Percentiles rank a stretch among this genome's conserved stretches.
Conservation (phyloP, 768 basidiomycete genomes). For the Chalciporus pseudorubinellus region DNA sequence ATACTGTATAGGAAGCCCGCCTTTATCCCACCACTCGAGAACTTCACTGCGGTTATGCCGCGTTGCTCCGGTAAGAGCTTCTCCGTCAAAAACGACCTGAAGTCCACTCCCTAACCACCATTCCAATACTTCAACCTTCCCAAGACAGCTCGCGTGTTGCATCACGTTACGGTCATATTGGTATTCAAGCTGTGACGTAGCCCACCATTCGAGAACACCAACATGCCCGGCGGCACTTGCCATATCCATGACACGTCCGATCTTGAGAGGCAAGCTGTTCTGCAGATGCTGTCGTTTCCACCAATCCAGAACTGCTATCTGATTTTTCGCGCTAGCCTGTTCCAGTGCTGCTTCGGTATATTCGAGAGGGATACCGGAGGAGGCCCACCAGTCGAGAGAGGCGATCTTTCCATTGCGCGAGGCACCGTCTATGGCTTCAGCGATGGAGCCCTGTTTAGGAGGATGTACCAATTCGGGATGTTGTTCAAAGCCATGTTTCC, state of each 20-base stretch:
- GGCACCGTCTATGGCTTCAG: slow-evolving; percentile 75
- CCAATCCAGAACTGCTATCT: slow-evolving; percentile 77
- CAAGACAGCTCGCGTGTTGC: slow-evolving; percentile 75
- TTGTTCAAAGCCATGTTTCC: slow-evolving; percentile 62
- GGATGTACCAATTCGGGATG: slow-evolving; percentile 58
- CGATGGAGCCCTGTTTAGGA: slow-evolving; percentile 52
- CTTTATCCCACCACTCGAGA: slow-evolving; percentile 86
- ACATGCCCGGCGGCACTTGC: slow-evolving; percentile 78
- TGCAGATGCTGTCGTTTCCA: slow-evolving; percentile 63
- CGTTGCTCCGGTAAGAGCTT: slow-evolving; percentile 77
- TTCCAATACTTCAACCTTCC: slow-evolving; percentile 73
- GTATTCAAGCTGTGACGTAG: slow-evolving; percentile 68
- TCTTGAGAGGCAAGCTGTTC: slow-evolving; percentile 61
- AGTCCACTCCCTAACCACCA: slow-evolving; percentile 84
- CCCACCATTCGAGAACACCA: slow-evolving; percentile 83
- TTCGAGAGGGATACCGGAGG: slow-evolving; percentile 61
- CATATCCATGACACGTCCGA: slow-evolving; percentile 83
- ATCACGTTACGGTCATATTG: slow-evolving; percentile 78
- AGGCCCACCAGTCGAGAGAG: slow-evolving; percentile 81
- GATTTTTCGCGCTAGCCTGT: slow-evolving; percentile 74
- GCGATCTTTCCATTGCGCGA: slow-evolving; percentile 72
- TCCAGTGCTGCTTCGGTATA: slow-evolving; percentile 82
- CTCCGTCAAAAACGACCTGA: slow-evolving; percentile 76
- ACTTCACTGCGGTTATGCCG: slow-evolving; percentile 79
- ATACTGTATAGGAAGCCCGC: slow-evolving; percentile 77